A percentile compares a stretch with the other conserved stretches of the same genome.
Evolutionary conservation across 108 stramenopile species (phyloP).

Genomic region (Stephanodiscus minutulus): DNA sequence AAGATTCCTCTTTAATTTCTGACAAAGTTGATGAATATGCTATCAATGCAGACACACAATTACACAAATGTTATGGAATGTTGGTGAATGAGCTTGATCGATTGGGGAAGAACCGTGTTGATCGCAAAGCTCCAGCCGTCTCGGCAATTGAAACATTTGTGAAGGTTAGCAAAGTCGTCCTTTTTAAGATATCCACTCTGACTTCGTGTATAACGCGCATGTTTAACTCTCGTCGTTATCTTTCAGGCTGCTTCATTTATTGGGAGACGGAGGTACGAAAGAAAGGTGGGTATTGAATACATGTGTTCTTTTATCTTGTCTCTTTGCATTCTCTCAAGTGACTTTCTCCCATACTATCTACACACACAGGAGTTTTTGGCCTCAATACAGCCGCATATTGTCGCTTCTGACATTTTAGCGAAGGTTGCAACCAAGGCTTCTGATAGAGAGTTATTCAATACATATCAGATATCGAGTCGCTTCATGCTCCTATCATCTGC

Average conservation of each 20-base stretch:
- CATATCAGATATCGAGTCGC: slow-evolving; percentile 40
- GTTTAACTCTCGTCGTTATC: background rate
- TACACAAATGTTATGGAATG: slow-evolving; percentile 34
- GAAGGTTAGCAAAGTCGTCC: slow-evolving; percentile 29
- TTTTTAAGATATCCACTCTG: background rate
- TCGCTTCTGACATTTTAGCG: slow-evolving; percentile 31
- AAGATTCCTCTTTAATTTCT: slow-evolving; percentile 5
- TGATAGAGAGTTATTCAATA: slow-evolving; percentile 26
- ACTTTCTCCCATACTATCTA: background rate
- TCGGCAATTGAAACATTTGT: slow-evolving; percentile 41
- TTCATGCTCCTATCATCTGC: slow-evolving; percentile 34
- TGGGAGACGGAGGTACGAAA: slow-evolving; percentile 18
- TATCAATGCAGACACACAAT: slow-evolving; percentile 13
- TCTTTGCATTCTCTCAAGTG: background rate
- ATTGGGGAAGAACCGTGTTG: slow-evolving; percentile 1
- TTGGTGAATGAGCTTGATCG: slow-evolving; percentile 15
- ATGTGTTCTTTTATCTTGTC: background rate
- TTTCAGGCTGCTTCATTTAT: slow-evolving; percentile 30
- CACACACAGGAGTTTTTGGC: slow-evolving; percentile 13
- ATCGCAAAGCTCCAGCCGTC: slow-evolving; percentile 20
- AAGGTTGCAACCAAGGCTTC: slow-evolving; percentile 28
- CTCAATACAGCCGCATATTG: slow-evolving; percentile 36
- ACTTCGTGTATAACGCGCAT: background rate
- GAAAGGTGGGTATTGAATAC: slow-evolving; percentile 18
- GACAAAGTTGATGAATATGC: slow-evolving; percentile 14